Percentiles rank a stretch among this genome's conserved stretches.
Evolutionary conservation across 768 basidiomycete species (phyloP).

Genomic region (Vararia minispora): DNA sequence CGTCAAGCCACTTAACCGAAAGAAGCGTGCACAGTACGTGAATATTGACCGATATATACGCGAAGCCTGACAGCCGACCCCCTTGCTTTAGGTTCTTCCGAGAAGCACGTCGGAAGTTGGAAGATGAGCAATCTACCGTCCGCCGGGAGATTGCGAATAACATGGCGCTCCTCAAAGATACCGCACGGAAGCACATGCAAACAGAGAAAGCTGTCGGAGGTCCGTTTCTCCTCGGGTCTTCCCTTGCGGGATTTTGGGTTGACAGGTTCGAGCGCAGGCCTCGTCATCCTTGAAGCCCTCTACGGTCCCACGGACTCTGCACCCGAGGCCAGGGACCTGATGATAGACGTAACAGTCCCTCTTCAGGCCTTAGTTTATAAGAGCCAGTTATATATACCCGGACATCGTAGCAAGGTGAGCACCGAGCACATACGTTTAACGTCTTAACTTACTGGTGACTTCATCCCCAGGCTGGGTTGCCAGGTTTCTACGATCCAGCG

Average conservation of each 20-base stretch:
- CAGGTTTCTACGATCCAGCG: constrained; percentile 85
- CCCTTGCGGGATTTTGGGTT: constrained; percentile 2
- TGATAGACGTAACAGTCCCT: constrained; percentile 70
- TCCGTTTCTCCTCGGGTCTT: constrained; percentile 19
- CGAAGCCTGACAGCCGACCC: constrained; percentile 1
- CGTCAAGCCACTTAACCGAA: constrained; percentile 42
- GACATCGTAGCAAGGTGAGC: constrained; percentile 62
- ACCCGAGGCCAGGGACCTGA: constrained; percentile 28
- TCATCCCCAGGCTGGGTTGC: constrained; percentile 45
- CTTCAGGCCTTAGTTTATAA: constrained; percentile 73
- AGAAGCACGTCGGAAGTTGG: constrained; percentile 46
- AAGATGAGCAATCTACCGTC: constrained; percentile 54
- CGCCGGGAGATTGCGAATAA: constrained; percentile 56
- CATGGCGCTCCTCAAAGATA: constrained; percentile 50
- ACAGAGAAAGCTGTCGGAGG: constrained; percentile 60
- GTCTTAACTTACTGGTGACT: constrained; percentile 4
- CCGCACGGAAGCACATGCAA: constrained; percentile 50
- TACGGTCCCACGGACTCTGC: constrained; percentile 46
- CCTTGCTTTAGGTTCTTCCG: constrained; percentile 45
- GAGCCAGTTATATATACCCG: constrained; percentile 70
- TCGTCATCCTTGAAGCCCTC: constrained; percentile 64
- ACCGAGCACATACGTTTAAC: background rate
- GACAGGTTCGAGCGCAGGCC: constrained; percentile 31
- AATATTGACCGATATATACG: constrained; percentile 8
- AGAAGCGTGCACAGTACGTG: constrained; percentile 41